These are phyloP conservation scores for Colletotrichum magnum DNA, from an alignment of 2,329 filamentous ascomycete genomes.

Conservation along the genomic window DNA sequence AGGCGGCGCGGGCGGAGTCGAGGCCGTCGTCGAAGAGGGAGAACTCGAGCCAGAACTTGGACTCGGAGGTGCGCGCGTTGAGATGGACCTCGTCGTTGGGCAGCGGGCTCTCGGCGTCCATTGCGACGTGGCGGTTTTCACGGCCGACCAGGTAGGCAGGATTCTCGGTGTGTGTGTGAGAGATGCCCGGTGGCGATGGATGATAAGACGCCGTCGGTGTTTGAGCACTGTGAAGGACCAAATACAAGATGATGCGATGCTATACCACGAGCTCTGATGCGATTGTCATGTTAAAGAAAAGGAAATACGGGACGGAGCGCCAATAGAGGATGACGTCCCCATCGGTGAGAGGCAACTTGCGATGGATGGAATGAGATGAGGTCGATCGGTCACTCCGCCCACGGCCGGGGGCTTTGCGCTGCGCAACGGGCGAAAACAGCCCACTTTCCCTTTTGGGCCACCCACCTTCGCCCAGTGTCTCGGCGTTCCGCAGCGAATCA, in stretches of 20 bases:
- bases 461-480: slow-evolving; percentile 20
- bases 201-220: too few species aligned
- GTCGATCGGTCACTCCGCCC: slow-evolving; percentile 14
- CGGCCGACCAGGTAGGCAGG: not conserved
- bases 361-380: slow-evolving; percentile 32
- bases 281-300: slow-evolving; percentile 1
- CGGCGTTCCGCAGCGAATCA: slow-evolving; percentile 17
- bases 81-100: slow-evolving; percentile 30
- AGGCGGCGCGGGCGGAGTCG: slow-evolving; percentile 40
- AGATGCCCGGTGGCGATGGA: not conserved
- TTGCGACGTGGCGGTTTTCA: not conserved
- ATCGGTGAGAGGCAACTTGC: not conserved
- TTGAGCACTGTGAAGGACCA: not conserved
- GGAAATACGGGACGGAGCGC: not conserved
- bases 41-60: slow-evolving; percentile 62
- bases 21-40: slow-evolving; percentile 59
- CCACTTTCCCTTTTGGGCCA: slow-evolving; percentile 33
- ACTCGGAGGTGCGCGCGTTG: slow-evolving; percentile 38
- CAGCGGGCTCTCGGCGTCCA: slow-evolving; percentile 6
- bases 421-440: slow-evolving; percentile 10
- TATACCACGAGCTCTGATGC: not conserved
- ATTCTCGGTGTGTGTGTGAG: not conserved
- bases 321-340: not conserved
- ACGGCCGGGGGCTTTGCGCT: slow-evolving; percentile 13
- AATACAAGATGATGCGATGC: not conserved